phyloP scores from a whole-genome alignment of 2,329 filamentous ascomycete genomes.

The Xylaria sp. region DNA sequence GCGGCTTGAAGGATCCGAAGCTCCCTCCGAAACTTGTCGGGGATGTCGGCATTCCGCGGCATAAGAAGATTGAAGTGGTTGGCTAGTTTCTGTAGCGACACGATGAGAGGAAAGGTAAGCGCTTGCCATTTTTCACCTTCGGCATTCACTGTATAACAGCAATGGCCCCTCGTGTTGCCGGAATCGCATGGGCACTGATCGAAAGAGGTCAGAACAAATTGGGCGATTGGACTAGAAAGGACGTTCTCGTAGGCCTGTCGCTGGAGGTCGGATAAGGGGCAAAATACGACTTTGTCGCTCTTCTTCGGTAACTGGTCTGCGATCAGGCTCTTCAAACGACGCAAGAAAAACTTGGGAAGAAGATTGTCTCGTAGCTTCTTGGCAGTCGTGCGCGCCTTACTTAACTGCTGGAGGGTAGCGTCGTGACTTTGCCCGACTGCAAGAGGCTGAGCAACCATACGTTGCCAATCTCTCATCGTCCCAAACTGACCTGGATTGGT shows the following conservation, averaged over 20 bases:
- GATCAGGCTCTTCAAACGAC: constrained; percentile 91
- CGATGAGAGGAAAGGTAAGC: constrained; percentile 84
- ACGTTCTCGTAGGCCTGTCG: constrained; percentile 82
- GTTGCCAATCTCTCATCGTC: constrained; percentile 74
- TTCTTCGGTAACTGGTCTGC: constrained; percentile 94
- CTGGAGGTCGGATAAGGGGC: constrained; percentile 83
- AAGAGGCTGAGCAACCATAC: constrained; percentile 77
- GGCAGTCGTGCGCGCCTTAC: constrained; percentile 79
- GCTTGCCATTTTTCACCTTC: constrained; percentile 72
- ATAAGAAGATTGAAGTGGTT: constrained; percentile 93
- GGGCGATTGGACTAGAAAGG: constrained; percentile 72
- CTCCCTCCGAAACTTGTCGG: constrained; percentile 79
- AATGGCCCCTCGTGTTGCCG: constrained; percentile 77
- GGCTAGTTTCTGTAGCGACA: constrained; percentile 81
- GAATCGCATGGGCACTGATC: constrained; percentile 74
- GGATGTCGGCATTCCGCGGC: constrained; percentile 65
- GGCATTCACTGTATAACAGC: constrained; percentile 68
- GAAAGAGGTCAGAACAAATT: constrained; percentile 69
- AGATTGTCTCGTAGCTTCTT: constrained; percentile 85
- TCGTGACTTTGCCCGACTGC: constrained; percentile 91
- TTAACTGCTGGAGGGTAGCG: constrained; percentile 82
- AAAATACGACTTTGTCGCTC: constrained; percentile 92
- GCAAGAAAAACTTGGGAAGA: constrained; percentile 86
- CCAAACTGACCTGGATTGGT: constrained; percentile 80
- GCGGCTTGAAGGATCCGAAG: constrained; percentile 75